A percentile compares a stretch with the other conserved stretches of the same genome.
These are phyloP conservation scores for Lactarius sanguifluus DNA, from an alignment of 768 basidiomycete genomes.

Conservation along the genomic window DNA sequence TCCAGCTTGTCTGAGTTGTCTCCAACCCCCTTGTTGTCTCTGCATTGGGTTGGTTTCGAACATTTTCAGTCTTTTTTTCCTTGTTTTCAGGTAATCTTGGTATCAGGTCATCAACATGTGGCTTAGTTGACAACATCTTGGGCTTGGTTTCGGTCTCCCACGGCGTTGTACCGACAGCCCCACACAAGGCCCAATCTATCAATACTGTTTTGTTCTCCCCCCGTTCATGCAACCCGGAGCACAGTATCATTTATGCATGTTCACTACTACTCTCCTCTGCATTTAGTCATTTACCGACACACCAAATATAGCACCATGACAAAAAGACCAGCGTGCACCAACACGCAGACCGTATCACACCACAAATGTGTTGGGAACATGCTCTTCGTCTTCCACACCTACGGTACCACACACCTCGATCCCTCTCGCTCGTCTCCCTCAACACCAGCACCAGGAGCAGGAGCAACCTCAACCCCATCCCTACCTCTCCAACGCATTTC, in stretches of 20 bases:
- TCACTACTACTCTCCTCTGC: conserved; percentile 17
- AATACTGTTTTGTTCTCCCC: too few species aligned
- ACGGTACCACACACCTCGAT: conserved; percentile 31
- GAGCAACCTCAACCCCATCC: conserved; percentile 4
- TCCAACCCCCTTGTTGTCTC: too few species aligned
- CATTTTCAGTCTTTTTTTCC: too few species aligned
- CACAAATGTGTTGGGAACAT: conserved; percentile 60
- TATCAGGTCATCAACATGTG: too few species aligned
- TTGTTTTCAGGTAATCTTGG: too few species aligned
- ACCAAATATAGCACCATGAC: conserved; percentile 50
- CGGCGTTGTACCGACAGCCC: too few species aligned
- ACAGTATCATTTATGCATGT: conserved; percentile 63
- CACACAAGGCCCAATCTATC: too few species aligned
- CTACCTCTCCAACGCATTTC: conserved; percentile 12
- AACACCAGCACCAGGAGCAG: background rate
- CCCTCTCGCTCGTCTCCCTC: conserved; percentile 7
- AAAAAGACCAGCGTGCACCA: conserved; percentile 54
- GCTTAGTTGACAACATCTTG: too few species aligned
- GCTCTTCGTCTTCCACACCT: conserved; percentile 59
- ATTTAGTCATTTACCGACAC: background rate
- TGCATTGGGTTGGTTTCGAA: too few species aligned
- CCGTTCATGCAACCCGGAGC: conserved; percentile 40
- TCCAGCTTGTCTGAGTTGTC: too few species aligned
- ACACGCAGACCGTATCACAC: conserved; percentile 48
- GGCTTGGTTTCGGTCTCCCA: too few species aligned